Evolutionary conservation across 306 rosid species (phyloP), one percentile per base, ranked within the genome.

Genomic region (Fragaria nilgerrensis): DNA sequence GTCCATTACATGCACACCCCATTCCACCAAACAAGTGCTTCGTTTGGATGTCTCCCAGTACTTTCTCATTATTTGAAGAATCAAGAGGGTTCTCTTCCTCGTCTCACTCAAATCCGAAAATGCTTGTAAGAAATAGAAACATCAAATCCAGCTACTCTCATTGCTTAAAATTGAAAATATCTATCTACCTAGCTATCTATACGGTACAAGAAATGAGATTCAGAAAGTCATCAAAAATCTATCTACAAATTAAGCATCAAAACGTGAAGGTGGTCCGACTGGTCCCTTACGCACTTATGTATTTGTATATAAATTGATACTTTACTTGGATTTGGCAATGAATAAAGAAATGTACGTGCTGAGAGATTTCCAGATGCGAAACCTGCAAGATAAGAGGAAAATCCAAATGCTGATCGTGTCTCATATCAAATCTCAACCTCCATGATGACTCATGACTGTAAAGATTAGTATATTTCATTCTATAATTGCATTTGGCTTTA

Each of bases 381-480:
- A 23, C 69, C 64, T 41, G 19, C 2, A 58, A 58, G n/a, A 15
- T n/a, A 67, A 23, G 25, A 9, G 3, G 66, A 62, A 29, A 39
- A 72, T 50, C 48, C 19, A 65, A 12, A 41, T 23, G 39, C 52
- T 19, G 78, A 64, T 79, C 27, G 37, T 56, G 77, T 73, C 77
- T n/a, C 49, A 22, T 37, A 17, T 34, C 43, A 64, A 2, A 34
- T 29, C 12, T 64, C 16, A 15, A 64, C 5, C 44, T 5, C 43
- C 41, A 62, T 29, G 34, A 62, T 15, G 19, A 29, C 23, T 7
- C 16, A 47, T 47, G 50, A 47, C 50, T 47, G 50, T 47, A 13
- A 39, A 59, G 34, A 59, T 59, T 59, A 61, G 17, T 27, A 61
- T 61, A 22, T 12, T 12, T 61, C 34, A 64, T 34, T 55, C 61